These are phyloP conservation scores for Linum lewisii DNA, from an alignment of 345 rosid species.

Conservation along the genomic window DNA sequence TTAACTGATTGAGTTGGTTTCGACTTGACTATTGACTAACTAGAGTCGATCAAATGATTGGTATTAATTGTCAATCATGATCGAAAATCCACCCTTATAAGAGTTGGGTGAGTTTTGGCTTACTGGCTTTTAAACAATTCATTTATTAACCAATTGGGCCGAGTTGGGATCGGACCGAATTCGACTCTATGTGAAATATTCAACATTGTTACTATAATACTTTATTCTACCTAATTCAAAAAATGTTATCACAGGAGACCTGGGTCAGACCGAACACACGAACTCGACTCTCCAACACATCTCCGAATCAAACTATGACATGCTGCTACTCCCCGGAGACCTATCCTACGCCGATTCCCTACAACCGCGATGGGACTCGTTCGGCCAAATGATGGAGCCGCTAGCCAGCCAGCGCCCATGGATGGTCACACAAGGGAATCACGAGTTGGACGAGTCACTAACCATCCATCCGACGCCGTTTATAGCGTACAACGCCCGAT, in stretches of 20 bases:
- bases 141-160: too few species aligned
- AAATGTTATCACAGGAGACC: conserved; percentile 36
- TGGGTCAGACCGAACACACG: conserved; percentile 74
- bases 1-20: too few species aligned
- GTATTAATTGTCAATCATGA: too few species aligned
- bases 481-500: conserved; percentile 63
- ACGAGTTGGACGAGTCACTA: conserved; percentile 50
- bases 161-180: too few species aligned
- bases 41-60: too few species aligned
- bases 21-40: too few species aligned
- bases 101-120: too few species aligned
- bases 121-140: too few species aligned
- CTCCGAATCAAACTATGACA: conserved; percentile 39
- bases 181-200: too few species aligned
- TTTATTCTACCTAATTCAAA: too few species aligned
- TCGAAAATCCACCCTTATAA: too few species aligned
- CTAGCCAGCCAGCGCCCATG: conserved; percentile 70
- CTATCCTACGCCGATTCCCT: conserved; percentile 44
- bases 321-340: conserved; percentile 70
- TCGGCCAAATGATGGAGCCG: conserved; percentile 70
- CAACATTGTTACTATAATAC: too few species aligned
- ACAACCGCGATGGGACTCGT: conserved; percentile 65
- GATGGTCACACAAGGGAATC: conserved; percentile 94
- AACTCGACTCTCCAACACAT: conserved; percentile 54
- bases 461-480: conserved; percentile 31